Conservation (phyloP, 2,329 filamentous ascomycete genomes). For the Hirsutella minnesotensis region DNA sequence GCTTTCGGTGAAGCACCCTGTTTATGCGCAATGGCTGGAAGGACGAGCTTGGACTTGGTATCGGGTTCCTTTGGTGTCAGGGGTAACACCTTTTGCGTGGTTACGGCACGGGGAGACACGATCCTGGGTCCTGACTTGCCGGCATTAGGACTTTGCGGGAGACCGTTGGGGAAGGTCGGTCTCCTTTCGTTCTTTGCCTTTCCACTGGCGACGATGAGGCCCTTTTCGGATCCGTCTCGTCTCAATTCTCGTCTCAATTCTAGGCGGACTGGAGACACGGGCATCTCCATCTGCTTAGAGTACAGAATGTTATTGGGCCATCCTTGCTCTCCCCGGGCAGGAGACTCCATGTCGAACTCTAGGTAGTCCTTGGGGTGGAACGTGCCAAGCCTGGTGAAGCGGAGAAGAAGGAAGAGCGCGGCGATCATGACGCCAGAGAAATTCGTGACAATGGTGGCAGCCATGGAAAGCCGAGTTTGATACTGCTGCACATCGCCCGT, state of each 20-base stretch:
- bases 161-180: background rate
- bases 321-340: slow-evolving; percentile 2
- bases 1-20: background rate
- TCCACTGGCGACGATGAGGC: background rate
- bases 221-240: background rate
- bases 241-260: background rate
- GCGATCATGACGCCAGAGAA: slow-evolving; percentile 54
- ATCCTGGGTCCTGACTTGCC: background rate
- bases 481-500: slow-evolving; percentile 21
- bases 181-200: background rate
- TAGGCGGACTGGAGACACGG: slow-evolving; percentile 5
- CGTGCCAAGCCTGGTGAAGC: slow-evolving; percentile 47
- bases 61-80: slow-evolving; percentile 3
- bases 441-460: slow-evolving; percentile 54
- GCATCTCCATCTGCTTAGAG: slow-evolving; percentile 10
- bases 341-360: slow-evolving; percentile 32
- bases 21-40: slow-evolving; percentile 19
- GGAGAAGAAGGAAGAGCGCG: slow-evolving; percentile 54
- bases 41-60: slow-evolving; percentile 20
- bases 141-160: background rate
- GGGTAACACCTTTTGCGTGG: slow-evolving; percentile 8
- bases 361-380: slow-evolving; percentile 31
- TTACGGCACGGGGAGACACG: background rate
- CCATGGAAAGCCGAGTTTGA: slow-evolving; percentile 40
- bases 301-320: slow-evolving; percentile 6